Base-by-base conservation (phyloP, 176 grass and related monocot species). In the Avena eriantha region DNA sequence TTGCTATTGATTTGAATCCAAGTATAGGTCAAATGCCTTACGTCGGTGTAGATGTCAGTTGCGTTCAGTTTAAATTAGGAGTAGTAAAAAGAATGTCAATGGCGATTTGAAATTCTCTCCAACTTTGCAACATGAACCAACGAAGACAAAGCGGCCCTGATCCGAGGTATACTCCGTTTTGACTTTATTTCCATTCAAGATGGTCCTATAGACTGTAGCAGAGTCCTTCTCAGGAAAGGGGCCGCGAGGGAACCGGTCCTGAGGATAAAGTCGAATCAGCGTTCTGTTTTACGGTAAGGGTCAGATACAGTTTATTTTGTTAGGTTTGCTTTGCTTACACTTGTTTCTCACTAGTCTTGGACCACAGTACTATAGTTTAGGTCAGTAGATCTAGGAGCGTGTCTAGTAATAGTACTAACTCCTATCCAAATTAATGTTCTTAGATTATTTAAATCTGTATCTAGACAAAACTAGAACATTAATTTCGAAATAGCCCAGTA, bases 111-210 rank as follows among this genome's bases (percentile, higher is more conserved):
- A 80, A 65, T 80, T 54, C 71, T n/a, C 17, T 45, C 67, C 56
- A 33, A 85, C 18, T 34, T 19, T 21, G 31, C 9, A 22, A 34
- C 8, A 22, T 45, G 35, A 23, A 26, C 24, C 17, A 17, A 26
- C 24, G 1, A 15, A 15, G 70, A 67, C 86, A 82, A 81, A 55
- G n/a, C 49, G 11, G 65, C 47, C 17, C 64, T 19, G n/a, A 18
- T 66, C 14, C 29, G 36, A 54, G 84, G 61, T n/a, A 46, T 9
- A 21, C 19, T 17, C 34, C 36, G 39, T 88, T 89, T 73, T 76
- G 46, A 48, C 3, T 26, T 22, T 43, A 21, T 39, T 73, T 46
- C 69, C 48, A 33, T 54, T 76, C 73, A 53, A 10, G 73, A 48
- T 76, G 73, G 47, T 21, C 49, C 26, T 76, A 3, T 53, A 19